phyloP scores from a whole-genome alignment of 805 yeast species.

The Lipomyces spencermartinsiae region DNA sequence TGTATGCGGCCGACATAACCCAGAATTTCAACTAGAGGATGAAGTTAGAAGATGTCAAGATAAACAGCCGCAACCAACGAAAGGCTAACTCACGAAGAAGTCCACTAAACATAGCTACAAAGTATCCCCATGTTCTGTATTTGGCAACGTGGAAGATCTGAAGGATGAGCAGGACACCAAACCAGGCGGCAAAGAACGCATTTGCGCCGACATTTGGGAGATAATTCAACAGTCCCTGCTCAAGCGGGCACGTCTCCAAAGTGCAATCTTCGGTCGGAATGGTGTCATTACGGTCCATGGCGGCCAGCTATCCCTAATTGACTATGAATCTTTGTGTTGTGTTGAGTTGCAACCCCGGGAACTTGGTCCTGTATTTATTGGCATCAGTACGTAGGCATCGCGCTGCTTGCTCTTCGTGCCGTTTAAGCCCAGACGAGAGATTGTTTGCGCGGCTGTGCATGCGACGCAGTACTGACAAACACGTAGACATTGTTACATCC shows the following conservation, averaged over 20 bases:
- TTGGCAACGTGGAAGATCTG: neutral
- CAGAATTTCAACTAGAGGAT: neutral
- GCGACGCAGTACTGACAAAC: too few relatives aligned
- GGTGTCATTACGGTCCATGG: neutral
- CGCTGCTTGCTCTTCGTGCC: too few relatives aligned
- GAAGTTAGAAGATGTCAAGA: neutral
- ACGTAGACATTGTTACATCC: too few relatives aligned
- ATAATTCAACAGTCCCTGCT: neutral
- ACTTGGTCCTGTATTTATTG: too few relatives aligned
- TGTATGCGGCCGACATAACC: constrained; percentile 7
- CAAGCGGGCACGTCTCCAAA: neutral
- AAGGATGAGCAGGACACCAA: neutral
- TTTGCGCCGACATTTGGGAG: constrained; percentile 4
- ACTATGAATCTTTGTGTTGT: too few relatives aligned
- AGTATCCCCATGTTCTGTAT: constrained; percentile 3
- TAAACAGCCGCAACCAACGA: neutral
- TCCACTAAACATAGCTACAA: neutral
- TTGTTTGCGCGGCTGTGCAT: too few relatives aligned
- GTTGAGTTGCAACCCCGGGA: too few relatives aligned
- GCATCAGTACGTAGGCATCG: too few relatives aligned
- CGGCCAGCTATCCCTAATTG: neutral
- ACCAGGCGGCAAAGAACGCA: constrained; percentile 3
- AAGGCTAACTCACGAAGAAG: neutral
- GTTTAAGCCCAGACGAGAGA: too few relatives aligned
- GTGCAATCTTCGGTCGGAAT: constrained; percentile 27